Percentiles rank a stretch among this genome's conserved stretches.
Conservation (phyloP, 352 stramenopile genomes). For the Phytophthora constricta region DNA sequence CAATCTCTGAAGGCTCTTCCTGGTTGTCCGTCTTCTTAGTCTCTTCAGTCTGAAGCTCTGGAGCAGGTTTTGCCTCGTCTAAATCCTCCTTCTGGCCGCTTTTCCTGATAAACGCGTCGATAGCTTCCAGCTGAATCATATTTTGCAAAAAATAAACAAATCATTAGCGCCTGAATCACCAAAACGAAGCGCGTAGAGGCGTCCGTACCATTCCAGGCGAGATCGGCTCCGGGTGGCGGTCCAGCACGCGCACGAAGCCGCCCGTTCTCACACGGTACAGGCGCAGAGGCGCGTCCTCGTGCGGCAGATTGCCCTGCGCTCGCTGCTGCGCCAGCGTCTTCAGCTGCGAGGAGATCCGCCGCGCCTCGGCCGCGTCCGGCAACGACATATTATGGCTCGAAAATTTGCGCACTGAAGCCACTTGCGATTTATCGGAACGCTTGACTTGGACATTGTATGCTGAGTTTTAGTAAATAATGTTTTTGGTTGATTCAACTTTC, state of each 20-base stretch:
- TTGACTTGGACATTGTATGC: too few relatives aligned
- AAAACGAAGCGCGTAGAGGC: background rate
- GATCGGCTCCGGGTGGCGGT: slow-evolving; percentile 58
- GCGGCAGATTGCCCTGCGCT: slow-evolving; percentile 20
- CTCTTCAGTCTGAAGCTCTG: slow-evolving; percentile 1
- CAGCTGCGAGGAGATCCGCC: slow-evolving; percentile 46
- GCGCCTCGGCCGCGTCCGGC: slow-evolving; percentile 31
- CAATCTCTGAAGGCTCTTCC: background rate
- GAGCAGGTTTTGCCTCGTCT: slow-evolving; percentile 17
- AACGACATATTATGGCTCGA: slow-evolving; percentile 20
- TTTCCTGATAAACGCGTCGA: slow-evolving; percentile 43
- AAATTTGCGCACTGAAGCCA: too few relatives aligned
- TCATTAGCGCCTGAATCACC: slow-evolving; percentile 26
- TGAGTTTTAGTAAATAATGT: too few relatives aligned
- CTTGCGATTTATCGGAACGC: too few relatives aligned
- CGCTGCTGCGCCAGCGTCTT: slow-evolving; percentile 41
- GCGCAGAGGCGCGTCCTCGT: slow-evolving; percentile 37
- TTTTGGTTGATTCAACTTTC: too few relatives aligned
- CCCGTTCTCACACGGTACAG: slow-evolving; percentile 49
- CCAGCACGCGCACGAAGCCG: slow-evolving; percentile 68
- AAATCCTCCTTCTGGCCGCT: slow-evolving; percentile 2
- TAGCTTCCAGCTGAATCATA: slow-evolving; percentile 41
- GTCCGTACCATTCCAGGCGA: slow-evolving; percentile 56
- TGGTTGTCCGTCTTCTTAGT: slow-evolving; percentile 5
- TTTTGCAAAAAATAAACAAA: slow-evolving; percentile 1